Percentiles rank a stretch among this genome's conserved stretches.
Evolutionary conservation across 2,329 filamentous ascomycete species (phyloP).

Genomic region (Sclerotinia sclerotiorum): DNA sequence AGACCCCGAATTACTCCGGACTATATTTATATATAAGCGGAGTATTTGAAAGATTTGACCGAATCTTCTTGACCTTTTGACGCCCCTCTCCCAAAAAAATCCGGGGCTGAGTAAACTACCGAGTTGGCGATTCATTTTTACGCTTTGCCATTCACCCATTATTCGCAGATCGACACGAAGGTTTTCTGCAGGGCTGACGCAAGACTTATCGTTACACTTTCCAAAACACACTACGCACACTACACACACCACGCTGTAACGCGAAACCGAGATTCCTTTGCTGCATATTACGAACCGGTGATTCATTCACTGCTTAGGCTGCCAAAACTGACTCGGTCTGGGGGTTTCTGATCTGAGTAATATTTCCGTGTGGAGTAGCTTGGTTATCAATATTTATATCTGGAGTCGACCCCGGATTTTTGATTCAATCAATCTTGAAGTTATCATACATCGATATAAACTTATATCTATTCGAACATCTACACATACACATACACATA

Average conservation of each 20-base stretch:
- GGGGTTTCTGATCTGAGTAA: not conserved
- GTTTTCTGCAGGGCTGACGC: slow-evolving; percentile 19
- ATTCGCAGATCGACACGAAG: slow-evolving; percentile 17
- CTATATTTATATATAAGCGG: slow-evolving; percentile 20
- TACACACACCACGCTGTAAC: not conserved
- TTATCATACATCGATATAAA: not conserved
- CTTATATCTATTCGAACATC: not conserved
- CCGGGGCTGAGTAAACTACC: slow-evolving; percentile 17
- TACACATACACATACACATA: not conserved
- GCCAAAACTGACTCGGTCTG: slow-evolving; percentile 13
- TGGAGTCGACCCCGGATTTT: slow-evolving; percentile 13
- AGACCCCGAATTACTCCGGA: slow-evolving; percentile 17
- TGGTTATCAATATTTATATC: slow-evolving; percentile 2
- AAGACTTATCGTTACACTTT: slow-evolving; percentile 22
- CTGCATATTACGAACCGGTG: slow-evolving; percentile 17
- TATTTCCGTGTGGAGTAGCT: not conserved
- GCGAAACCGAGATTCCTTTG: slow-evolving; percentile 11
- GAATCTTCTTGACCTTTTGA: not conserved
- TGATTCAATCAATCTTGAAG: not conserved
- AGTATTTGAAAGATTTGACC: not conserved
- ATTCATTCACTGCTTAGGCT: slow-evolving; percentile 10
- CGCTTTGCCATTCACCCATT: slow-evolving; percentile 7
- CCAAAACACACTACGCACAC: not conserved
- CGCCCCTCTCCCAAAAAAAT: not conserved
- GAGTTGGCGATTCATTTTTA: not conserved